Evolutionary conservation across 495 filamentous ascomycete genomes (phyloP).

Genomic region (Parathielavia hyrcaniae): DNA sequence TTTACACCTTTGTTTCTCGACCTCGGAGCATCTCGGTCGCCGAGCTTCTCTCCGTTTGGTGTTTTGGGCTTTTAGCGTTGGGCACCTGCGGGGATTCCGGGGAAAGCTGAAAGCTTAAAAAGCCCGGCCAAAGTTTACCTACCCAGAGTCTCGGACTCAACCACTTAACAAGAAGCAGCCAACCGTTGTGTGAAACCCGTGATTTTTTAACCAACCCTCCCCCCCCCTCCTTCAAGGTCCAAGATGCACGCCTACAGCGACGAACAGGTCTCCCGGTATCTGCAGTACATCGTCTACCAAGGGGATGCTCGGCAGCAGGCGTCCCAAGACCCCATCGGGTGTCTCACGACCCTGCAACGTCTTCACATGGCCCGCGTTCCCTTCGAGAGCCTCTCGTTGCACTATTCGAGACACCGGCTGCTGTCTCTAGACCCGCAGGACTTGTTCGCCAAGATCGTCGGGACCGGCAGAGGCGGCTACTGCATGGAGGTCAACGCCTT

Average conservation of each 20-base stretch:
- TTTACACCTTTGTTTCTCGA: too few species aligned
- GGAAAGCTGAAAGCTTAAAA: neutral
- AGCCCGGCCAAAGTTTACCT: neutral
- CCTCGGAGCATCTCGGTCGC: neutral
- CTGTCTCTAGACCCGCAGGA: constrained; percentile 51
- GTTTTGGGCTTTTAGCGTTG: neutral
- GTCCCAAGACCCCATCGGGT: constrained; percentile 22
- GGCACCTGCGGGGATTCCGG: neutral
- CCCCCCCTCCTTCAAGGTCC: neutral
- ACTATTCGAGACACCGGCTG: constrained; percentile 44
- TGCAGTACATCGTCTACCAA: constrained; percentile 41
- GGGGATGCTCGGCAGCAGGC: neutral
- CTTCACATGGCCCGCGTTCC: constrained; percentile 57
- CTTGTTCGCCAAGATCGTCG: constrained; percentile 61
- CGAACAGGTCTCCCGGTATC: constrained; percentile 30
- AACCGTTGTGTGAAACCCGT: neutral
- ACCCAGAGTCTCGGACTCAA: too few species aligned
- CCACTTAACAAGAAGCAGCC: too few species aligned
- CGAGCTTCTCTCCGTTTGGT: neutral
- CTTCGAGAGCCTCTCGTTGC: constrained; percentile 60
- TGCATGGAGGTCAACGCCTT: constrained; percentile 71
- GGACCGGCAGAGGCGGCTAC: constrained; percentile 53
- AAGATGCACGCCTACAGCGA: constrained; percentile 25
- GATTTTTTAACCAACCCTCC: neutral
- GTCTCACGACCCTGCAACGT: constrained; percentile 38